Evolutionary conservation across 2,329 filamentous ascomycete genomes (phyloP), one percentile per base, ranked within the genome.

Genomic region (Xylogone sp.): DNA sequence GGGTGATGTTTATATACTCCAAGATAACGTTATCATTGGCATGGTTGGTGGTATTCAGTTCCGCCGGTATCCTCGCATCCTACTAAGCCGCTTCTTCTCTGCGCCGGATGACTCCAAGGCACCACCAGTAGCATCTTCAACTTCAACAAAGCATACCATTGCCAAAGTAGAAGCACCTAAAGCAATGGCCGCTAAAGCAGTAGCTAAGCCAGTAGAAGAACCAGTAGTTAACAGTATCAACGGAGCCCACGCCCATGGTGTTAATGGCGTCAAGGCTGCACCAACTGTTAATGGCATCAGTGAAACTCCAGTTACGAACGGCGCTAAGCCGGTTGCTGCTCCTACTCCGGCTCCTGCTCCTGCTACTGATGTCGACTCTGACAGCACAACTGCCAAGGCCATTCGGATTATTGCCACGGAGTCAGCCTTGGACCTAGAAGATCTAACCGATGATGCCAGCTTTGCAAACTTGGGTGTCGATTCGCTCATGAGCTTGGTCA

Each of bases 1-100:
- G 12, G 71, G 69, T 21, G 68, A 71, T 52, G 66, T 71, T 0
- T 71, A 69, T 49, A 49, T 72, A 12, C 56, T 72, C 12, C 65
- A 69, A 45, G 65, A 61, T 8, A 58, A 54, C n/a, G 53, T 52
- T 1, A 65, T 72, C 45, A 55, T 72, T 10, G 70, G 64, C 27
- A 43, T 70, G 20, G 57, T 67, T 9, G 56, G 58, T 2, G 65
- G 54, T 9, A 64, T 72, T 49, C 63, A 64, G 53, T 75, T 76
- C 61, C 65, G 68, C 16, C 60, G 62, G 7, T 67, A 65, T 43
- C 70, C 68, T 5, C 60, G 69, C 13, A 53, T 69, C 10, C 55
- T 75, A 31, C 61, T 75, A 2, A 63, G 61, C 42, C 65, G 64
- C 1, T 73, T 75, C 62, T 73, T 75, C 61, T 69, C 67, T 7